phyloP scores from a whole-genome alignment of 228 moss, liverwort and hornwort species.

The Sphagnum fallax region DNA sequence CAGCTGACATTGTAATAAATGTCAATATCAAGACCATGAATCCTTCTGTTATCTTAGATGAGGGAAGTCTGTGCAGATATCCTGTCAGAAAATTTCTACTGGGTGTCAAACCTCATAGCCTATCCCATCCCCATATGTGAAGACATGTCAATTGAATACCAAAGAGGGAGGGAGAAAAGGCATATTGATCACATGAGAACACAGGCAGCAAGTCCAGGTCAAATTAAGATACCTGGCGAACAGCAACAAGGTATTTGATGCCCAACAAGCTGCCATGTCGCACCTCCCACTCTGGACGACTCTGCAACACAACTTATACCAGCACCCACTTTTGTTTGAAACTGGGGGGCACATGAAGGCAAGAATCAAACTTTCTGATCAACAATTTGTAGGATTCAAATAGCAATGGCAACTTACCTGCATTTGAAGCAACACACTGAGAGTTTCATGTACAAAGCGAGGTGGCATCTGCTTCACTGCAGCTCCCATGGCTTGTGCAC shows the following conservation, averaged over 20 bases:
- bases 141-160: no score
- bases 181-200: no score
- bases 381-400: neutral
- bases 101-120: no score
- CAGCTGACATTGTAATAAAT: neutral
- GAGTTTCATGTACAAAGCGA: constrained; percentile 63
- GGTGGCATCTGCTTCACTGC: constrained; percentile 81
- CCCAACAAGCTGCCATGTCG: constrained; percentile 93
- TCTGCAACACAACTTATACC: constrained; percentile 37
- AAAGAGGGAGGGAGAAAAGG: no score
- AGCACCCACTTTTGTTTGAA: constrained; percentile 17
- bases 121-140: no score
- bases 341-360: neutral
- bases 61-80: no score
- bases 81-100: no score
- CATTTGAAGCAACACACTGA: constrained; percentile 72
- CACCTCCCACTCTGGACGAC: constrained; percentile 84
- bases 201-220: no score
- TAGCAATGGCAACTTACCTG: constrained; percentile 39
- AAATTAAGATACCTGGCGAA: constrained; percentile 58
- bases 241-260: constrained; percentile 88
- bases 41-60: no score
- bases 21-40: no score
- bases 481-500: constrained; percentile 90
- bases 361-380: neutral